A percentile compares a stretch with the other conserved stretches of the same genome.
These are phyloP conservation scores for Cladosporium halotolerans DNA, from an alignment of 2,329 filamentous ascomycete genomes.

Conservation along the genomic window DNA sequence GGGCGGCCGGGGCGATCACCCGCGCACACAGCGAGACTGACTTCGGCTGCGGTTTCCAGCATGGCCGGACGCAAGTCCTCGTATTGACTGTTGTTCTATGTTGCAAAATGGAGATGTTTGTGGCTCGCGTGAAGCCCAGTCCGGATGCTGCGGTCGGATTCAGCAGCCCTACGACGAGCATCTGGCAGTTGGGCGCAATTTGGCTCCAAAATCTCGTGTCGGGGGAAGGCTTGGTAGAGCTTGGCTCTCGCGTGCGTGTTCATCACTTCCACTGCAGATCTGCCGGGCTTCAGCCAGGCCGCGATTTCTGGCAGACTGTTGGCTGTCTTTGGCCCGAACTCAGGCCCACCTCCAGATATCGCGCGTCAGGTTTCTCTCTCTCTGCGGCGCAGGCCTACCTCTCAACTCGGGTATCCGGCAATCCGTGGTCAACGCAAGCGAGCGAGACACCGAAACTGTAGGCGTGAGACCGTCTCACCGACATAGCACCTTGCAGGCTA, in stretches of 20 bases:
- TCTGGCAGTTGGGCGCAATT: background rate
- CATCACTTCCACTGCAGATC: background rate
- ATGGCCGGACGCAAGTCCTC: too few species aligned
- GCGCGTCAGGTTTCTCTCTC: background rate
- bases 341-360: conserved; percentile 7
- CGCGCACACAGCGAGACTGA: background rate
- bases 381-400: background rate
- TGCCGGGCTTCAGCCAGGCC: conserved; percentile 9
- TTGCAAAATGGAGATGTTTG: too few species aligned
- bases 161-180: conserved; percentile 4
- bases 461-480: too few species aligned
- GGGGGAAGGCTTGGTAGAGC: conserved; percentile 9
- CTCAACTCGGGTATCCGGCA: conserved; percentile 4
- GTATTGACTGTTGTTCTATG: too few species aligned
- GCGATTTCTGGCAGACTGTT: background rate
- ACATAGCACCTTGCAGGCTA: too few species aligned
- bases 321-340: conserved; percentile 1
- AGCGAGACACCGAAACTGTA: too few species aligned
- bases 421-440: background rate
- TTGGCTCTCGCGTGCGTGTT: conserved; percentile 2
- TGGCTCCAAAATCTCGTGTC: conserved; percentile 7
- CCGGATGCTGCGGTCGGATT: too few species aligned
- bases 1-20: conserved; percentile 2
- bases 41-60: too few species aligned
- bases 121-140: too few species aligned